phyloP scores from a whole-genome alignment of 2,329 filamentous ascomycete species.

The Tolypocladium amazonense region DNA sequence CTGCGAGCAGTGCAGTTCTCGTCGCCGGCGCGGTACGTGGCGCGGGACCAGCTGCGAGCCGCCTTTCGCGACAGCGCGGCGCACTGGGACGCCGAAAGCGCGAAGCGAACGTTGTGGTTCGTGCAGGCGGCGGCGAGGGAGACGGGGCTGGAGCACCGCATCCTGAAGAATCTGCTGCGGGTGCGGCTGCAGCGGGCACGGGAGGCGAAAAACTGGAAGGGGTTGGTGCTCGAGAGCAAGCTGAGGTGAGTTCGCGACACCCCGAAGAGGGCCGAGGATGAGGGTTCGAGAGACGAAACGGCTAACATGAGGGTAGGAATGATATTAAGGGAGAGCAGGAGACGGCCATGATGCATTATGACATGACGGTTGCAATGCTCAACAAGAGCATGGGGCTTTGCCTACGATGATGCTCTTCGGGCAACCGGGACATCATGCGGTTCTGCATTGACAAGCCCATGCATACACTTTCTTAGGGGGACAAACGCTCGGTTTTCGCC shows the following conservation, averaged over 20 bases:
- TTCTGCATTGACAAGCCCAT: background rate
- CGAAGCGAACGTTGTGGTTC: constrained; percentile 61
- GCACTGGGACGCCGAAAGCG: constrained; percentile 36
- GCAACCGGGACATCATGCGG: background rate
- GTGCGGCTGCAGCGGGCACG: constrained; percentile 11
- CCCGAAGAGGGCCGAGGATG: background rate
- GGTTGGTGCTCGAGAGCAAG: constrained; percentile 9
- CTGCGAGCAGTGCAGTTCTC: constrained; percentile 65
- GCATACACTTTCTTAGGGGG: background rate
- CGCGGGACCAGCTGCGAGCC: constrained; percentile 46
- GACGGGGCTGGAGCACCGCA: constrained; percentile 58
- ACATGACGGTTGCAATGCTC: constrained; percentile 61
- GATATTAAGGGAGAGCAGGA: constrained; percentile 9
- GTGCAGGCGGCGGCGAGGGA: constrained; percentile 52
- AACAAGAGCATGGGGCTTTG: constrained; percentile 64
- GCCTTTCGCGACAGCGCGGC: constrained; percentile 38
- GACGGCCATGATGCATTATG: constrained; percentile 47
- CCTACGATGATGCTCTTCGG: constrained; percentile 30
- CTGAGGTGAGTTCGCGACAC: constrained; percentile 10
- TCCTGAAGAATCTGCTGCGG: constrained; percentile 57
- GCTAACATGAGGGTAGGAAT: constrained; percentile 4
- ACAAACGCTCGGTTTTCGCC: background rate
- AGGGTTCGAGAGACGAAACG: background rate
- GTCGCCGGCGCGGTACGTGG: constrained; percentile 53
- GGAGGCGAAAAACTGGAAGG: constrained; percentile 9